Base-by-base conservation (phyloP, 108 stramenopile genomes). In the Asterionellopsis glacialis region DNA sequence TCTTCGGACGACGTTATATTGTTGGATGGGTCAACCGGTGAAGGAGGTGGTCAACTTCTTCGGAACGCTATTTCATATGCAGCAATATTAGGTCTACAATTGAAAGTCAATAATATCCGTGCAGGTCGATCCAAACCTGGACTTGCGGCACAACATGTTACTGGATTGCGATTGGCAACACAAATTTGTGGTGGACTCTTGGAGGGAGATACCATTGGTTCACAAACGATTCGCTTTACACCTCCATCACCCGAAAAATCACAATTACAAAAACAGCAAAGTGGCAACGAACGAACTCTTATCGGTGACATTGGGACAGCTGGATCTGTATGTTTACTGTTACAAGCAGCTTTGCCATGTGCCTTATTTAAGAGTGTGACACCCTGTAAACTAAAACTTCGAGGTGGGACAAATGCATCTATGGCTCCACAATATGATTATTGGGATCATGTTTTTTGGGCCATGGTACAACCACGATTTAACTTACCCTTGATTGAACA, bases 21-120 rank as follows among this genome's bases (percentile, higher is more conserved):
- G 22, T 68, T 86, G 41, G 82, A 87, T 68, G 86, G 86, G 41
- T 79, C 77, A 0, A 19, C 68, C 21, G 80, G 77, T n/a, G 86
- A 87, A 70, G 86, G 86, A 33, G 86, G 86, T 27, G 86, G 86
- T 11, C 86, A 87, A 56, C 69, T 87, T 33, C 59, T 83, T 21
- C 79, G 86, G 13, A 87, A 87, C 51, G 65, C 82, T 10, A 68
- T 76, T 42, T 55, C 80, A 1, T 87, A 73, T 45, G 77, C 77
- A 21, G 61, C 69, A 5, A 72, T 87, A 23, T 52, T 87, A 23
- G 50, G 58, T 14, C 69, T 62, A 51, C 33, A 67, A 13, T 44
- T 87, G 14, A 15, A 42, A 0, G 73, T 87, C 39, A 23, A 23
- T 25, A 79, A 79, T 41, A 79, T 87, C 23, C 74, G 86, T 52